Evolutionary conservation across 1,139 yeast species (phyloP).

Genomic region (Yamadazyma oceani): DNA sequence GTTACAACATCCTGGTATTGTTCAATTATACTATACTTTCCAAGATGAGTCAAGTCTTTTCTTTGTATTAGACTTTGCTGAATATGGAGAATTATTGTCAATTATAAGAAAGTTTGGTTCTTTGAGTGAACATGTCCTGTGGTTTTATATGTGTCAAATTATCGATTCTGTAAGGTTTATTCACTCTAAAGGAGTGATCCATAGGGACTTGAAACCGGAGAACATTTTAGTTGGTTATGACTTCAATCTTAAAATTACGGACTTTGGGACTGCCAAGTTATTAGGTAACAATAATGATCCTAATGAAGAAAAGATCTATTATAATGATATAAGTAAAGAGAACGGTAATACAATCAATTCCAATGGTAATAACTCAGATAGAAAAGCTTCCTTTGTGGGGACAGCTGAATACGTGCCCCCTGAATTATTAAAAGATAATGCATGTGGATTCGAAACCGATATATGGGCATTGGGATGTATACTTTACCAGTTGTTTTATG

Average conservation of each 20-base stretch:
- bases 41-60: constrained; percentile 74
- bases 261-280: constrained; percentile 95
- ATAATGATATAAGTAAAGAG: constrained; percentile 24
- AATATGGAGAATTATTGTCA: constrained; percentile 72
- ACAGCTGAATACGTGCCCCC: constrained; percentile 82
- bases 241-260: constrained; percentile 88
- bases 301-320: constrained; percentile 38
- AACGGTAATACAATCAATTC: constrained; percentile 1
- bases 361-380: constrained; percentile 22
- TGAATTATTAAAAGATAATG: constrained; percentile 79
- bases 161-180: constrained; percentile 84
- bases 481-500: constrained; percentile 88
- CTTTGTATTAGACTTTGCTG: constrained; percentile 76
- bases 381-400: constrained; percentile 73
- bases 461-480: constrained; percentile 98
- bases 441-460: constrained; percentile 85
- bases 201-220: constrained; percentile 95
- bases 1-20: constrained; percentile 63
- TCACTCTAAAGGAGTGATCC: constrained; percentile 84
- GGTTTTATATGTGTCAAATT: constrained; percentile 74
- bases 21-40: constrained; percentile 72
- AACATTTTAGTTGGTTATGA: constrained; percentile 79
- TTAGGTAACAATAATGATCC: constrained; percentile 46
- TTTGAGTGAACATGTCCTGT: constrained; percentile 71
- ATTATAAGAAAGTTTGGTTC: constrained; percentile 77